phyloP scores from a whole-genome alignment of 2,329 filamentous ascomycete species.

The Fusarium albidum region DNA sequence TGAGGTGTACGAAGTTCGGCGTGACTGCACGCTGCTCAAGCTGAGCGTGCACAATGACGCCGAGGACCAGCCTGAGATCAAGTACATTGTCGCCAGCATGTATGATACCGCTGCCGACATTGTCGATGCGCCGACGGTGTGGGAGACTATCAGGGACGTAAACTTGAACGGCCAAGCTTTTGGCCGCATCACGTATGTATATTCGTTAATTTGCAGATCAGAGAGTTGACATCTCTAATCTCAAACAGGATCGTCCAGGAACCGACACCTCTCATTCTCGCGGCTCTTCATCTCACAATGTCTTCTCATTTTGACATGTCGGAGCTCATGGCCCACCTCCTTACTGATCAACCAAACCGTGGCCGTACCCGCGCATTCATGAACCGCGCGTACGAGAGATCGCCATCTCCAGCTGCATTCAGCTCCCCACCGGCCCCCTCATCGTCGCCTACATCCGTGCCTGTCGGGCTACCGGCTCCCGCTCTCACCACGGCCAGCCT shows the following conservation, averaged over 20 bases:
- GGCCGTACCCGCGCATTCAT: constrained; percentile 57
- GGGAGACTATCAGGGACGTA: constrained; percentile 51
- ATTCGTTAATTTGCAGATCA: not conserved
- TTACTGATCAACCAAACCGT: constrained; percentile 55
- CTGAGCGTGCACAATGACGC: constrained; percentile 41
- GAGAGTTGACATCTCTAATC: no score
- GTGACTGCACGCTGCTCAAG: constrained; percentile 51
- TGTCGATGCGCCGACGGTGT: constrained; percentile 51
- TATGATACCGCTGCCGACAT: constrained; percentile 40
- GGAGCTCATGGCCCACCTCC: constrained; percentile 63
- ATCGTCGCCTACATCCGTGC: constrained; percentile 18
- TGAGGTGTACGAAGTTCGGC: constrained; percentile 64
- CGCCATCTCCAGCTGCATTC: constrained; percentile 19
- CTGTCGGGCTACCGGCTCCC: constrained; percentile 20
- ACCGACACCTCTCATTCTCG: constrained; percentile 67
- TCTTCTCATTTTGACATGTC: constrained; percentile 68
- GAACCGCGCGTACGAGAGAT: constrained; percentile 55
- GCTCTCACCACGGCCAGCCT: constrained; percentile 50
- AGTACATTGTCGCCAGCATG: constrained; percentile 37
- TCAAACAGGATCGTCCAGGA: constrained; percentile 63
- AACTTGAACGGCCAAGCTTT: constrained; percentile 53
- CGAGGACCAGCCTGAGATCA: constrained; percentile 35
- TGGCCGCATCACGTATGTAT: constrained; percentile 66
- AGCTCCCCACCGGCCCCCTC: constrained; percentile 26
- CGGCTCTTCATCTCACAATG: constrained; percentile 66